Evolutionary conservation across 176 grass and related monocot species (phyloP).

Genomic region (Thalia dealbata): DNA sequence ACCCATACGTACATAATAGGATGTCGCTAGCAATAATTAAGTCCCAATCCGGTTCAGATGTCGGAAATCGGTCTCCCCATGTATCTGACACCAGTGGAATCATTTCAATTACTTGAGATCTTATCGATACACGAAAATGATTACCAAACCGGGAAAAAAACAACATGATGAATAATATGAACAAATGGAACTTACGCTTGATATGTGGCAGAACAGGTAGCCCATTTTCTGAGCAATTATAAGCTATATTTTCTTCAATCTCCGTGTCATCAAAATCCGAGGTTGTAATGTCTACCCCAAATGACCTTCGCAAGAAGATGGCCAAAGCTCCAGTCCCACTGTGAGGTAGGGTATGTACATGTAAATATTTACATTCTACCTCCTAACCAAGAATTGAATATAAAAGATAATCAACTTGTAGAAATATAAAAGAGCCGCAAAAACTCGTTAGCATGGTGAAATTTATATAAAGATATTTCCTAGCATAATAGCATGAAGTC

Average conservation of each 20-base stretch:
- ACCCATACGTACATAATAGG: slow-evolving; percentile 55
- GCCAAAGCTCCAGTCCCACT: slow-evolving; percentile 90
- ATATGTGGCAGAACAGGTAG: slow-evolving; percentile 62
- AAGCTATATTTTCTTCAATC: slow-evolving; percentile 83
- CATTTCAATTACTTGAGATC: no score
- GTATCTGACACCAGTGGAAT: slow-evolving; percentile 37
- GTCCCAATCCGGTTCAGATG: slow-evolving; percentile 47
- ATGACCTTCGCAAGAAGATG: slow-evolving; percentile 52
- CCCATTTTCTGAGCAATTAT: slow-evolving; percentile 57
- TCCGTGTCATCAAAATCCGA: slow-evolving; percentile 81
- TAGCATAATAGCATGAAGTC: not conserved
- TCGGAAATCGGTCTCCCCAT: slow-evolving; percentile 75
- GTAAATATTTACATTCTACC: not conserved
- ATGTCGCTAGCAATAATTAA: slow-evolving; percentile 94
- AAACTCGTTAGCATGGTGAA: not conserved
- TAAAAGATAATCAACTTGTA: not conserved
- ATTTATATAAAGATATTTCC: not conserved
- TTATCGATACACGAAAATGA: no score
- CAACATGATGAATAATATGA: not conserved
- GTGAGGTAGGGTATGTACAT: not conserved
- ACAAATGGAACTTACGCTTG: slow-evolving; percentile 39
- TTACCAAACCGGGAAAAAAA: no score
- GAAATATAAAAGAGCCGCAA: not conserved
- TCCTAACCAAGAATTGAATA: not conserved
- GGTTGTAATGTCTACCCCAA: slow-evolving; percentile 70